Percentiles rank a stretch among this genome's conserved stretches.
phyloP scores from a whole-genome alignment of 495 filamentous ascomycete genomes.

The Bacidia rubella region DNA sequence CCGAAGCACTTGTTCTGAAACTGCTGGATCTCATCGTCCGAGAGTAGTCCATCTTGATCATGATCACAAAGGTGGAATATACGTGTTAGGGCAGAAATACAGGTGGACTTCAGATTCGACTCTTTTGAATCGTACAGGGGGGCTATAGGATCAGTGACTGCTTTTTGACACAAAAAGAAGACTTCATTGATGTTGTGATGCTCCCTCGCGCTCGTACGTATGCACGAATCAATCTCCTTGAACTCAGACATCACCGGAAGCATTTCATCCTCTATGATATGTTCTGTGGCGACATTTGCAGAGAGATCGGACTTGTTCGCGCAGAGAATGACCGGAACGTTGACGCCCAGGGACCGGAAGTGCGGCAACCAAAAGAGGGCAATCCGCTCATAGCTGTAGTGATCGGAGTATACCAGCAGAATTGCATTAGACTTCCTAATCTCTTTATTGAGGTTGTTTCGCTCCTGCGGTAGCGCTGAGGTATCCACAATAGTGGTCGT shows the following conservation, averaged over 20 bases:
- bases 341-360: slow-evolving; percentile 91
- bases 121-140: slow-evolving; percentile 96
- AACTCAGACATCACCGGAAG: slow-evolving; percentile 96
- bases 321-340: slow-evolving; percentile 94
- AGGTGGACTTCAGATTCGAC: slow-evolving; percentile 71
- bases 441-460: slow-evolving; percentile 75
- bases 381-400: slow-evolving; percentile 96
- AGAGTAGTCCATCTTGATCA: slow-evolving; percentile 89
- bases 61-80: slow-evolving; percentile 94
- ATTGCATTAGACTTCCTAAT: slow-evolving; percentile 96
- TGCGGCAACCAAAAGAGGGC: slow-evolving; percentile 96
- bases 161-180: slow-evolving; percentile 95
- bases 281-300: slow-evolving; percentile 51
- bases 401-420: slow-evolving; percentile 91
- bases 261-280: slow-evolving; percentile 94
- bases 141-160: slow-evolving; percentile 95
- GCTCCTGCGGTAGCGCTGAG: slow-evolving; percentile 85
- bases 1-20: slow-evolving; percentile 89
- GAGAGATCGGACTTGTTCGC: slow-evolving; percentile 90
- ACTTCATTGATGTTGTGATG: slow-evolving; percentile 93
- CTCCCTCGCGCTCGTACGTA: slow-evolving; percentile 86
- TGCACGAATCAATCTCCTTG: slow-evolving; percentile 96
- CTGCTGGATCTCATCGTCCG: slow-evolving; percentile 75
- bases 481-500: slow-evolving; percentile 94
- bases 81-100: slow-evolving; percentile 68